Percentiles rank a stretch among this genome's conserved stretches.
phyloP scores from a whole-genome alignment of 768 basidiomycete species.

The Mycena alexandri region DNA sequence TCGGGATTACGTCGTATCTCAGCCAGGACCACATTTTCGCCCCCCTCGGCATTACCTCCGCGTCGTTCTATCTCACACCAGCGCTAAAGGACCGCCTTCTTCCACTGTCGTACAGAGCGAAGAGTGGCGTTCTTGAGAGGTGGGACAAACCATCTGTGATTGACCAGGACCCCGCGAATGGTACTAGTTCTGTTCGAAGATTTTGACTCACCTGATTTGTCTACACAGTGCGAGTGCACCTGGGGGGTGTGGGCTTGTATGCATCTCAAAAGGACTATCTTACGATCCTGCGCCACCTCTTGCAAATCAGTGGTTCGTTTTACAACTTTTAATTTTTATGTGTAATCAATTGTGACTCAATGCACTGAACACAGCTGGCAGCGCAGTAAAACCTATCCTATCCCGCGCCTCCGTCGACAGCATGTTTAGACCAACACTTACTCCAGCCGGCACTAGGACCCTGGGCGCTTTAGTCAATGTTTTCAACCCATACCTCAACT shows the following conservation, averaged over 20 bases:
- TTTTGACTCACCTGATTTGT: neutral
- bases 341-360: too few species aligned
- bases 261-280: slow-evolving; percentile 40
- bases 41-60: slow-evolving; percentile 39
- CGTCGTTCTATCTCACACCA: slow-evolving; percentile 40
- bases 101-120: slow-evolving; percentile 30
- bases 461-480: neutral
- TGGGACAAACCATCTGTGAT: slow-evolving; percentile 30
- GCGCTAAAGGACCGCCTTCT: slow-evolving; percentile 31
- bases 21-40: slow-evolving; percentile 37
- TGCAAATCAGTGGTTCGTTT: slow-evolving; percentile 21
- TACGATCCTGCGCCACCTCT: slow-evolving; percentile 33
- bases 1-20: neutral
- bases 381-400: slow-evolving; percentile 19
- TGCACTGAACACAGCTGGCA: slow-evolving; percentile 11
- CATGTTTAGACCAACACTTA: slow-evolving; percentile 18
- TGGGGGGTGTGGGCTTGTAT: slow-evolving; percentile 9
- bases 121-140: slow-evolving; percentile 27
- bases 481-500: neutral
- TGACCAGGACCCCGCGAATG: slow-evolving; percentile 35
- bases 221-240: neutral
- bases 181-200: slow-evolving; percentile 14
- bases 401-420: slow-evolving; percentile 22
- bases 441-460: slow-evolving; percentile 1
- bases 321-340: too few species aligned